Base-by-base conservation (phyloP, 768 basidiomycete genomes). In the Boletales sp. region DNA sequence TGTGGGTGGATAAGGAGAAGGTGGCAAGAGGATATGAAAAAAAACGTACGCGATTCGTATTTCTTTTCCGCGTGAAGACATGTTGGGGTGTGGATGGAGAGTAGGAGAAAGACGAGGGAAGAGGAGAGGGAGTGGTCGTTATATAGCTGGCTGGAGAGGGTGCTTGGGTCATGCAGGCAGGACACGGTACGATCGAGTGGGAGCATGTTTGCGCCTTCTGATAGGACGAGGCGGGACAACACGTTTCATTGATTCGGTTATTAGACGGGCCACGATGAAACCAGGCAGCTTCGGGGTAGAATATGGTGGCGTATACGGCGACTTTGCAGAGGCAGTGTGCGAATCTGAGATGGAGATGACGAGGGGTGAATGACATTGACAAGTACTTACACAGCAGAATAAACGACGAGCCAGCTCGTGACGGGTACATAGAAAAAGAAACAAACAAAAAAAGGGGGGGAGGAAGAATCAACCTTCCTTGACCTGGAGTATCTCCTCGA, bases 11-110 rank as follows among this genome's bases (percentile, higher is more conserved):
- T 8, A 51, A 38, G 37, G 27, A 45, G 3, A 44, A 43, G 32
- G 2, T 17, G 19, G 45, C 34, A 0, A 24, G 24, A 27, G 17
- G 24, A 15, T 34, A 4, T 18, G 31, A 10, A 13, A 11, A 8
- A 11, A 31, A 21, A 5, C 68, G 52, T 66, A 68, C 66, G 66
- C 66, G 50, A 69, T 68, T 51, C 62, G 58, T 43, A 69, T 59
- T 19, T 69, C 66, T 47, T 61, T 68, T 45, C 56, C 59, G 39
- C 55, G 54, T 31, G 32, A 9, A 34, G 67, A 56, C 66, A 69
- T 69, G 47, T 21, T 21, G 21, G 21, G 21, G 21, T 21, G 21
- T 21, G 2, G 21, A 21, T 21, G 21, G 4, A 21, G 21, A 21
- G 21, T 21, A 4, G 21, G 21, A 21, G 21, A 21, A 21, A 21